These are phyloP conservation scores for Backusella morwellensis DNA, from an alignment of 192 early-diverging fungal species.

Conservation along the genomic window DNA sequence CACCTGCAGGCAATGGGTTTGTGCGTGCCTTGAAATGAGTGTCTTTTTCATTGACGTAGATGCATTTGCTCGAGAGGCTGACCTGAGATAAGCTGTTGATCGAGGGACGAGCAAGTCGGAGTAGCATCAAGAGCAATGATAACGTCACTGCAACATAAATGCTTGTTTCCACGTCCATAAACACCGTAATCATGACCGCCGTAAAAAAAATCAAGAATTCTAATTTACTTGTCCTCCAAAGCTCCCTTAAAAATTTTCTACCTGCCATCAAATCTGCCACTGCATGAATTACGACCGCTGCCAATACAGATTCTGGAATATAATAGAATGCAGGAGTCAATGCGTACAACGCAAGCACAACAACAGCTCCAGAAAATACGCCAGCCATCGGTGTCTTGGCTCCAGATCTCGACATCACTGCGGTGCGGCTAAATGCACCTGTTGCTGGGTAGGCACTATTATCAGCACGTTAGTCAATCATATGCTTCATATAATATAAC, in stretches of 20 bases:
- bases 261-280: constrained; percentile 73
- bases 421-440: constrained; percentile 90
- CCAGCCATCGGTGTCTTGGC: constrained; percentile 75
- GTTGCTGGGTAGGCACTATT: constrained; percentile 81
- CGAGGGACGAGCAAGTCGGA: constrained; percentile 71
- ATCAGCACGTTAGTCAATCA: not conserved
- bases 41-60: constrained; percentile 24
- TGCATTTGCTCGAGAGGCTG: constrained; percentile 9
- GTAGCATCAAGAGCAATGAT: constrained; percentile 68
- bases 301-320: constrained; percentile 74
- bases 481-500: not conserved
- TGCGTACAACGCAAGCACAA: constrained; percentile 73
- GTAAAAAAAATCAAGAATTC: constrained; percentile 52
- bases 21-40: constrained; percentile 7
- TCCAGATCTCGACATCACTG: constrained; percentile 81
- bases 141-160: constrained; percentile 76
- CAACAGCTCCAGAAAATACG: constrained; percentile 70
- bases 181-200: constrained; percentile 57
- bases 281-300: constrained; percentile 73
- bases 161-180: constrained; percentile 58
- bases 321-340: constrained; percentile 82
- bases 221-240: constrained; percentile 49
- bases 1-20: constrained; percentile 48
- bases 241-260: constrained; percentile 49
- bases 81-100: constrained; percentile 45